phyloP scores from a whole-genome alignment of 2,329 filamentous ascomycete species.

The Aspergillus niger region DNA sequence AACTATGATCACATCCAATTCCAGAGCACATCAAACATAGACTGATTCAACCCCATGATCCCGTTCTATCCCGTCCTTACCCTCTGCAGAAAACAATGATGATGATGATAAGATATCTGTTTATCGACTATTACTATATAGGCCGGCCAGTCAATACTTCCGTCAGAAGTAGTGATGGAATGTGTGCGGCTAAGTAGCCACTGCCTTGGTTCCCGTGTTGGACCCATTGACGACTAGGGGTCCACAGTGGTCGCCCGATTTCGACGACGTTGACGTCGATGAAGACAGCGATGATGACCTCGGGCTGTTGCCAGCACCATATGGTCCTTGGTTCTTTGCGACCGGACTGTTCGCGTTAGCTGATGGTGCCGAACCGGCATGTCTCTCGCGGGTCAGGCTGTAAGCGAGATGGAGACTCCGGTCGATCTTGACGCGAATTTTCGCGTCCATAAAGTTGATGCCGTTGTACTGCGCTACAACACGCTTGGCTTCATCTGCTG shows the following conservation, averaged over 20 bases:
- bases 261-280: neutral
- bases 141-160: no score
- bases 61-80: no score
- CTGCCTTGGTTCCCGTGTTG: slow-evolving; percentile 23
- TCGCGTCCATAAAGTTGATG: slow-evolving; percentile 34
- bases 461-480: slow-evolving; percentile 38
- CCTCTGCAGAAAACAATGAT: no score
- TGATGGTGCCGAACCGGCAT: neutral
- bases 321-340: neutral
- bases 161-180: neutral
- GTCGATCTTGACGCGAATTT: slow-evolving; percentile 38
- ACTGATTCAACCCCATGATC: no score
- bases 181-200: slow-evolving; percentile 13
- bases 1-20: no score
- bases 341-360: neutral
- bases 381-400: neutral
- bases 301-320: neutral
- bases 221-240: slow-evolving; percentile 41
- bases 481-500: slow-evolving; percentile 39
- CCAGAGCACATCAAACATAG: no score
- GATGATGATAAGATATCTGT: no score
- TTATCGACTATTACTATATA: no score
- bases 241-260: slow-evolving; percentile 22
- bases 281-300: neutral
- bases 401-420: slow-evolving; percentile 19